Percentiles rank a stretch among this genome's conserved stretches.
Evolutionary conservation across 257 asterid genomes (phyloP).

Genomic region (Gardenia jasminoides): DNA sequence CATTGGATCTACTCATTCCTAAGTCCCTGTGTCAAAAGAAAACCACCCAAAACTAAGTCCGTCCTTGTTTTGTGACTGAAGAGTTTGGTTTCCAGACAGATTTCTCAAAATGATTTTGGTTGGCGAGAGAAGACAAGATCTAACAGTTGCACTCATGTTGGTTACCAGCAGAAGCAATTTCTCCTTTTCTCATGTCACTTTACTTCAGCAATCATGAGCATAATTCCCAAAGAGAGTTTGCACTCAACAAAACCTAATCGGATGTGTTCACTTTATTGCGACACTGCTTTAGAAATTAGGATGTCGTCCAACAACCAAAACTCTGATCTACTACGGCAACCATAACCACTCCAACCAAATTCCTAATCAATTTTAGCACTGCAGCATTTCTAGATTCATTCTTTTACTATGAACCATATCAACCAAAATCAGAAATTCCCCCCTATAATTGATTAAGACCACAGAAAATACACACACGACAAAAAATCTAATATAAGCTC

Average conservation of each 20-base stretch:
- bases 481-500: neutral
- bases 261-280: slow-evolving; percentile 5
- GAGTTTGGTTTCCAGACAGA: neutral
- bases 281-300: neutral
- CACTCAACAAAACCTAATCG: neutral
- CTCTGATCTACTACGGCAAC: neutral
- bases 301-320: neutral
- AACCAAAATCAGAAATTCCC: neutral
- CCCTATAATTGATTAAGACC: neutral
- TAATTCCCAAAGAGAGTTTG: slow-evolving; percentile 1
- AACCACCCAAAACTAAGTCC: neutral
- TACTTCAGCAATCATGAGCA: slow-evolving; percentile 6
- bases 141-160: neutral
- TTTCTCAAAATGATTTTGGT: neutral
- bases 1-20: slow-evolving; percentile 53
- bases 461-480: neutral
- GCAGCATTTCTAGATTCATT: neutral
- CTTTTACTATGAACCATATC: neutral
- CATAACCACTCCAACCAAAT: neutral
- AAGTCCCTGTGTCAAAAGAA: slow-evolving; percentile 49
- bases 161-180: slow-evolving; percentile 3
- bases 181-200: neutral
- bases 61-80: neutral
- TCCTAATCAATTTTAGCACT: neutral
- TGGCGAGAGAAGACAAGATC: neutral